A percentile compares a stretch with the other conserved stretches of the same genome.
Evolutionary conservation across 257 asterid genomes (phyloP).

Genomic region (Primulina huaijiensis): DNA sequence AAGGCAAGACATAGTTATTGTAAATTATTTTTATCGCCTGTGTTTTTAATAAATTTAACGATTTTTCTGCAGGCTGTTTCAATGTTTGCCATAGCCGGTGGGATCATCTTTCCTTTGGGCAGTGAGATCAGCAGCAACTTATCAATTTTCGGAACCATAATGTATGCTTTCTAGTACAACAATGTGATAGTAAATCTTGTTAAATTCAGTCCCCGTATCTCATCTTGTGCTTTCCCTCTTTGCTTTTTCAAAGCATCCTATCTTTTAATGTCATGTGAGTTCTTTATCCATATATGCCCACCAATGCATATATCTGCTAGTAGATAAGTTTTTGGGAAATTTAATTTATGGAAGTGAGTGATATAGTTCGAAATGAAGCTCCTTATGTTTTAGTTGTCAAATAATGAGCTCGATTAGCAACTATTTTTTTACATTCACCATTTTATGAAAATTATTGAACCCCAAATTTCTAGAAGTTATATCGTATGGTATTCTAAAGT

Average conservation of each 20-base stretch:
- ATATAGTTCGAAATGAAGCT: background rate
- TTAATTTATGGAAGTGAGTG: background rate
- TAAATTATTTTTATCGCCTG: background rate
- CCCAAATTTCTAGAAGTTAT: no score
- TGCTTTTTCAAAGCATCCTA: constrained; percentile 9
- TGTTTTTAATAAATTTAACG: background rate
- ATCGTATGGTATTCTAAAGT: no score
- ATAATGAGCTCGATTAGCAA: no score
- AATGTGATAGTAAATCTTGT: constrained; percentile 6
- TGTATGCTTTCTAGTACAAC: constrained; percentile 38
- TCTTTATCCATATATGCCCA: background rate
- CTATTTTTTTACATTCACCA: no score
- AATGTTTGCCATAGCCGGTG: constrained; percentile 55
- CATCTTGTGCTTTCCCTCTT: background rate
- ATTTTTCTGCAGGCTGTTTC: constrained; percentile 60
- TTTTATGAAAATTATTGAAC: no score
- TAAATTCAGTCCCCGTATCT: background rate
- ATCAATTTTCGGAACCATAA: constrained; percentile 64
- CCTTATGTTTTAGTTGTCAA: background rate
- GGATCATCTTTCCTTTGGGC: constrained; percentile 54
- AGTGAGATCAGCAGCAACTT: constrained; percentile 50
- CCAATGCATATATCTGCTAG: background rate
- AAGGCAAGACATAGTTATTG: background rate
- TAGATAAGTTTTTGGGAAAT: background rate
- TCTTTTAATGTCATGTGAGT: background rate